Percentiles rank a stretch among this genome's conserved stretches.
These are phyloP conservation scores for Scorias spongiosa DNA, from an alignment of 2,329 filamentous ascomycete species.

Conservation along the genomic window DNA sequence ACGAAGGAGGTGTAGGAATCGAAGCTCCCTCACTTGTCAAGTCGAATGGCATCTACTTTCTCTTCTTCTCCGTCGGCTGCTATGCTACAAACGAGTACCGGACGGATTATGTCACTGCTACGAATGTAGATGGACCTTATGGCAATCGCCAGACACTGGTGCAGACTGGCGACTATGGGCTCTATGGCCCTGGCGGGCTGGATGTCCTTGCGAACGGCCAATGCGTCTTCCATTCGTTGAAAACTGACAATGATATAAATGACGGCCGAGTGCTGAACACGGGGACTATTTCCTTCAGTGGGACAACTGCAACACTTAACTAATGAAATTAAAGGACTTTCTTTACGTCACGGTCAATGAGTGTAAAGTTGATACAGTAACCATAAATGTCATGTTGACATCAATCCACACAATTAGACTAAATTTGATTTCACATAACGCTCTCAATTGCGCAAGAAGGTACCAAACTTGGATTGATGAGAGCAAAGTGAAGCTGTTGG, in stretches of 20 bases:
- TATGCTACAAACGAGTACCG: slow-evolving; percentile 9
- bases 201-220: slow-evolving; percentile 6
- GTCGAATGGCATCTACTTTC: slow-evolving; percentile 7
- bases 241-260: background rate
- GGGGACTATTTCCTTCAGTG: background rate
- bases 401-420: too few relatives aligned
- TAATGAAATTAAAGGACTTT: background rate
- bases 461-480: too few relatives aligned
- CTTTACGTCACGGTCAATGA: background rate
- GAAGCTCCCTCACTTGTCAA: slow-evolving; percentile 11
- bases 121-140: slow-evolving; percentile 8
- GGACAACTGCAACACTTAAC: background rate
- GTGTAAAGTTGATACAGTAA: background rate
- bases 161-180: slow-evolving; percentile 7
- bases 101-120: slow-evolving; percentile 10
- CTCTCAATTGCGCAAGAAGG: too few relatives aligned
- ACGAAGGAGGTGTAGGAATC: slow-evolving; percentile 7
- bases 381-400: too few relatives aligned
- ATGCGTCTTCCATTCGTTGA: slow-evolving; percentile 7
- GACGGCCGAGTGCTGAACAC: background rate
- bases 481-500: too few relatives aligned
- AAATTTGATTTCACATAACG: too few relatives aligned
- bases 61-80: slow-evolving; percentile 14
- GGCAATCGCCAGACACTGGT: slow-evolving; percentile 9
- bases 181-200: slow-evolving; percentile 10